Conservation (phyloP, 225 moss, liverwort and hornwort genomes). For the Straminergon stramineum region DNA sequence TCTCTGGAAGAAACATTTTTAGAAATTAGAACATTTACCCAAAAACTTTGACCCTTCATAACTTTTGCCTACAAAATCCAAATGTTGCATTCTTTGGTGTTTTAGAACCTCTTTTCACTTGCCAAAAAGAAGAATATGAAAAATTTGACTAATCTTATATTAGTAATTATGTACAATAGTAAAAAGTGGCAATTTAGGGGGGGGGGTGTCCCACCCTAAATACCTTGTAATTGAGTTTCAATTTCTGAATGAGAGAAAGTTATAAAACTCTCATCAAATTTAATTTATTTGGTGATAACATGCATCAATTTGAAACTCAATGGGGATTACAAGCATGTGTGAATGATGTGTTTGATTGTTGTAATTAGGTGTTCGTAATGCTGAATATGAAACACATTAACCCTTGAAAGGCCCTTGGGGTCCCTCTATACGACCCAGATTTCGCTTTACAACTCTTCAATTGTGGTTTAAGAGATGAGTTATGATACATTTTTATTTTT, state of each 20-base stretch:
- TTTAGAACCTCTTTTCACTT: background rate
- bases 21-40: background rate
- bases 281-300: background rate
- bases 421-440: no score
- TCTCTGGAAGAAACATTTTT: background rate
- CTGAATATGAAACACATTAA: no score
- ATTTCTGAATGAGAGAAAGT: no score
- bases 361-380: background rate
- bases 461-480: no score
- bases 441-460: no score
- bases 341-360: background rate
- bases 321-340: background rate
- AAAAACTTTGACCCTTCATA: background rate
- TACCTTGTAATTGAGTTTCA: background rate
- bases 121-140: background rate
- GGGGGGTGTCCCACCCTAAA: background rate
- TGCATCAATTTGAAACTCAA: background rate
- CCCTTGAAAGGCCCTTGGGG: no score
- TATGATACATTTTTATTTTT: no score
- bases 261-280: background rate
- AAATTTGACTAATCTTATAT: background rate
- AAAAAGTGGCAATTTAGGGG: rapidly evolving
- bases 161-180: background rate
- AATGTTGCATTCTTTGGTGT: background rate
- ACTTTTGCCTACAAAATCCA: background rate